Evolutionary conservation across 2,329 filamentous ascomycete genomes (phyloP), one percentile per base, ranked within the genome.

Genomic region (Pseudogymnoascus sp.): DNA sequence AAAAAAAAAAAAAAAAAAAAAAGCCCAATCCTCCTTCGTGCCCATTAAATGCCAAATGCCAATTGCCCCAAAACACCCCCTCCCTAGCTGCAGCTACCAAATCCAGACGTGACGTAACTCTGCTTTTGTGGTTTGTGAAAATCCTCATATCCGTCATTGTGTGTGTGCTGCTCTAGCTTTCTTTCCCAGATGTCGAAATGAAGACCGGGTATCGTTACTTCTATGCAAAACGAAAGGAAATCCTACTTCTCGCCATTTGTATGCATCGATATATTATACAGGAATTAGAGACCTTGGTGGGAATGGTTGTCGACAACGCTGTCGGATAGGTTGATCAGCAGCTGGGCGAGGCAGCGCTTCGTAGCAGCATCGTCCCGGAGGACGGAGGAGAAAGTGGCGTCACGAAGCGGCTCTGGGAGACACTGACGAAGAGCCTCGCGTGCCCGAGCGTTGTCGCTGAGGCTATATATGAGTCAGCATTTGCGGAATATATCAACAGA

Each of bases 291-390:
- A 33, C 70, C 70, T 60, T 69, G 69, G 62, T 73, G 72, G 7
- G 64, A 62, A 42, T 68, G 68, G 64, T 70, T 69, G 65, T 74
- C 72, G 60, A 84, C 87, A 64, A 92, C 88, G 68, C 90, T 93
- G 76, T 97, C 94, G 8, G 91, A 95, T 62, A 99, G 84, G 73
- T 97, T 97, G 78, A 97, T 95, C 64, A 97, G 82, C 7, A 99
- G 86, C 76, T 97, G 94, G n/a, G 92, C 91, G 35, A 99, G 87
- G 75, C 94, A 99, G 64, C 94, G 88, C 80, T 99, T 99, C 0
- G 94, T 99, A 1, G 94, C 94, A 12, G 94, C 94, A 72, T 99
- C 94, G 72, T 99, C 94, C 63, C 94, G 90, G 35, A 99, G 86
- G 49, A 99, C 94, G 0, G 92, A 93, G 7, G 92, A 96, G 75